Evolutionary conservation across 305 asterid species (phyloP).

Genomic region (Fraxinus greggii): DNA sequence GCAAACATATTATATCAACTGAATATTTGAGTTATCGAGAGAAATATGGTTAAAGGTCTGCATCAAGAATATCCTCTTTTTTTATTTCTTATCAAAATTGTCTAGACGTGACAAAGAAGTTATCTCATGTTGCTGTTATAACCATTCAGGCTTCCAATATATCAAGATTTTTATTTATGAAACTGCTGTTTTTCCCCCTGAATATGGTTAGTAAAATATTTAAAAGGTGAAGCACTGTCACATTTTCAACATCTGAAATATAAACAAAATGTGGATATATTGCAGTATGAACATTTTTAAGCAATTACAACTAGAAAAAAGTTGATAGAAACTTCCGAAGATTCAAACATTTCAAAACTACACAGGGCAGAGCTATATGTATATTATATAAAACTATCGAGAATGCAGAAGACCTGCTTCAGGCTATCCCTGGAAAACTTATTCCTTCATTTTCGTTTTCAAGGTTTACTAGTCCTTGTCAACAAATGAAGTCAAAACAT

Average conservation of each 20-base stretch:
- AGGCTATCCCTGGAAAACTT: background rate
- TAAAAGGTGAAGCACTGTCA: background rate
- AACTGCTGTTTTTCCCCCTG: background rate
- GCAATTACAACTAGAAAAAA: background rate
- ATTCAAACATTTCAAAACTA: background rate
- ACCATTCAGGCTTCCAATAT: background rate
- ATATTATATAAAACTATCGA: background rate
- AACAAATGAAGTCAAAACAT: background rate
- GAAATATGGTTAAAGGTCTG: background rate
- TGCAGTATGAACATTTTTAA: background rate
- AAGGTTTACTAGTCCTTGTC: background rate
- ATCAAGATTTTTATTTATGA: background rate
- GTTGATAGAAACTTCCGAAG: background rate
- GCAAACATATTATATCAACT: background rate
- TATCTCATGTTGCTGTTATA: background rate
- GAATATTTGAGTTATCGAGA: background rate
- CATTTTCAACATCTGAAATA: background rate
- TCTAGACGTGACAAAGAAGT: background rate
- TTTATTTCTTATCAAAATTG: background rate
- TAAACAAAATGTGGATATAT: background rate
- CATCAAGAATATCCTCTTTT: background rate
- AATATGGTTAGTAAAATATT: background rate
- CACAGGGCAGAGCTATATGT: background rate
- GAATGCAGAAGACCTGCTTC: background rate
- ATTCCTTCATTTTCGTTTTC: background rate